Conservation (phyloP, 768 basidiomycete genomes). For the Phaffia australis region DNA sequence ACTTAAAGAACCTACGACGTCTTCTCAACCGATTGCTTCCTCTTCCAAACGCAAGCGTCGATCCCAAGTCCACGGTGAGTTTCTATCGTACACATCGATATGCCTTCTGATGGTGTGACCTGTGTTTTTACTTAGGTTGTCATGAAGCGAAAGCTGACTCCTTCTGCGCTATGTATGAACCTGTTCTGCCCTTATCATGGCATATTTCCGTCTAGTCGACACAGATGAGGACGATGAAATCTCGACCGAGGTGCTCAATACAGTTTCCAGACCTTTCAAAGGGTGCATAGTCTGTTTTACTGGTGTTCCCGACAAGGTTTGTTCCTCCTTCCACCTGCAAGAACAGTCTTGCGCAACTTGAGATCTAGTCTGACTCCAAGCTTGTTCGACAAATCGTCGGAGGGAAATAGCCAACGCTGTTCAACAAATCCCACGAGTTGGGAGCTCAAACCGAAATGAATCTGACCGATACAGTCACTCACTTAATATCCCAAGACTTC, state of each 20-base stretch:
- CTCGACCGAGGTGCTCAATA: constrained; percentile 12
- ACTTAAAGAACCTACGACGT: neutral
- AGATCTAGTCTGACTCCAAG: constrained; percentile 20
- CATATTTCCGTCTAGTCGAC: neutral
- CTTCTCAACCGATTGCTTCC: neutral
- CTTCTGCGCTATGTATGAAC: neutral
- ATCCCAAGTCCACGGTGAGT: neutral
- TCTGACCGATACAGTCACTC: constrained; percentile 77
- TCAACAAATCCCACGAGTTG: constrained; percentile 66
- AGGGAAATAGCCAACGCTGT: constrained; percentile 51
- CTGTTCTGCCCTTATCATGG: neutral
- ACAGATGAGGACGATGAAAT: constrained; percentile 2
- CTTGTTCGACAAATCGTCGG: neutral
- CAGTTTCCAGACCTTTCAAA: constrained; percentile 41
- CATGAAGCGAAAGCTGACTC: no score
- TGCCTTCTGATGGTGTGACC: no score
- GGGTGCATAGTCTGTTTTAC: constrained; percentile 62
- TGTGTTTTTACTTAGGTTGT: neutral
- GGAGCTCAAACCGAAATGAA: constrained; percentile 60
- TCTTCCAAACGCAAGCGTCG: constrained; percentile 1
- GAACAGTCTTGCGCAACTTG: constrained; percentile 11
- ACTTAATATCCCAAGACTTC: constrained; percentile 69
- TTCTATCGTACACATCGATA: no score
- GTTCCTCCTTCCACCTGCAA: constrained; percentile 25
- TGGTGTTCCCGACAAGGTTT: constrained; percentile 66